phyloP scores from a whole-genome alignment of 2,329 filamentous ascomycete species.

The Celoporthe dispersa region DNA sequence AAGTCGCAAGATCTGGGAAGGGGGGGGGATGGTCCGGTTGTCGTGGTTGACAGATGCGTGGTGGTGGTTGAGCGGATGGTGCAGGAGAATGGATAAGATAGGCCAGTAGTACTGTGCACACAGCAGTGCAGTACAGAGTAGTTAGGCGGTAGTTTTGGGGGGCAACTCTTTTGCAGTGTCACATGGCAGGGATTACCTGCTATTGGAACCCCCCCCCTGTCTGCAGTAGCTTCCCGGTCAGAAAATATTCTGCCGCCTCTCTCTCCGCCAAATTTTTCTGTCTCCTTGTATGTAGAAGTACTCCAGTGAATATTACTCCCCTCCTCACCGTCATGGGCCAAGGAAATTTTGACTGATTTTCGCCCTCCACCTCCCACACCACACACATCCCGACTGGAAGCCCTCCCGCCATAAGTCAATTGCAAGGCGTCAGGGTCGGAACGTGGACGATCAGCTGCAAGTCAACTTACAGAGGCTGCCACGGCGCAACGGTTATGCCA shows the following conservation, averaged over 20 bases:
- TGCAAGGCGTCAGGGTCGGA: background rate
- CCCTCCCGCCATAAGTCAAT: background rate
- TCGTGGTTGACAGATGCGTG: background rate
- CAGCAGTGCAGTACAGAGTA: background rate
- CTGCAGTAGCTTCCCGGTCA: background rate
- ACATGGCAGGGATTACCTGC: background rate
- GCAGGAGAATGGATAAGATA: background rate
- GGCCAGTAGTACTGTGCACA: background rate
- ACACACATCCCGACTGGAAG: background rate
- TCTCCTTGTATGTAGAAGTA: background rate
- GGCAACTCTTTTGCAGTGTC: background rate
- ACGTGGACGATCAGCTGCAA: background rate
- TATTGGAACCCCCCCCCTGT: background rate
- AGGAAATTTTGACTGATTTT: conserved; percentile 20
- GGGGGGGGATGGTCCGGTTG: background rate
- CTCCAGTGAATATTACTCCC: background rate
- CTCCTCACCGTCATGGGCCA: conserved; percentile 3
- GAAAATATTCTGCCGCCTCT: conserved; percentile 11
- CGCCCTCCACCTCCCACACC: background rate
- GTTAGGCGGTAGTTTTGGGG: background rate
- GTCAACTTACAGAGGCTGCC: background rate
- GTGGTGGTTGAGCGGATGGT: background rate
- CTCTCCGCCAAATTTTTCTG: conserved; percentile 27
- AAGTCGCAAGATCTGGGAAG: background rate
- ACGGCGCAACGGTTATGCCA: conserved; percentile 24